These are phyloP conservation scores for Guadua angustifolia DNA, from an alignment of 176 grass and related monocot genomes.

Conservation along the genomic window DNA sequence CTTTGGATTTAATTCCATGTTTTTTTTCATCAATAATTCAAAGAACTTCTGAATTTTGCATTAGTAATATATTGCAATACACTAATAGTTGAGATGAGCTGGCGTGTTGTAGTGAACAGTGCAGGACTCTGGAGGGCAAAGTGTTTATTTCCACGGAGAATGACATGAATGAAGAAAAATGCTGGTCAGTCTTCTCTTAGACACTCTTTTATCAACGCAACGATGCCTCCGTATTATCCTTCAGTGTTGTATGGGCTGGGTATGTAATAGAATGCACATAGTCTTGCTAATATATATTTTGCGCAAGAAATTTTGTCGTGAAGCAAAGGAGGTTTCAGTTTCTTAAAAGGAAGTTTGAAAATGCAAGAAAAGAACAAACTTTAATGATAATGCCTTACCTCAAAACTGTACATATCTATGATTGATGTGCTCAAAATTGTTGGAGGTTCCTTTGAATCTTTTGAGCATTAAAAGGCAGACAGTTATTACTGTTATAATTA, in stretches of 20 bases:
- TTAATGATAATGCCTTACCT: too few species aligned
- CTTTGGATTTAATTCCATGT: slow-evolving; percentile 34
- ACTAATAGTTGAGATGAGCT: slow-evolving; percentile 60
- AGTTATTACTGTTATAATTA: too few species aligned
- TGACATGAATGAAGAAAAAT: slow-evolving; percentile 36
- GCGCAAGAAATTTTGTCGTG: too few species aligned
- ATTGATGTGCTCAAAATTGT: too few species aligned
- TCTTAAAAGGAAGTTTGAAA: too few species aligned
- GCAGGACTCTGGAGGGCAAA: slow-evolving; percentile 45
- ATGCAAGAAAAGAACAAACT: too few species aligned
- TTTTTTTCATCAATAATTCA: not conserved
- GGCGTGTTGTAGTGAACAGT: slow-evolving; percentile 54
- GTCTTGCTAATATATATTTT: too few species aligned
- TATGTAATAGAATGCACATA: too few species aligned
- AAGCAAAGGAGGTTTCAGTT: too few species aligned
- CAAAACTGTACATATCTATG: too few species aligned
- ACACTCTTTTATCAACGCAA: not conserved
- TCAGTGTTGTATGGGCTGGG: slow-evolving; percentile 2
- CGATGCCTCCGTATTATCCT: not conserved
- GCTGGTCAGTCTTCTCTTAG: slow-evolving; percentile 49
- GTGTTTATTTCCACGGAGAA: slow-evolving; percentile 42
- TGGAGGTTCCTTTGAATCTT: too few species aligned
- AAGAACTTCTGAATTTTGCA: not conserved
- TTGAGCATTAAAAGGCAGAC: too few species aligned
- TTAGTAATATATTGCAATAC: slow-evolving; percentile 14